Percentiles rank a stretch among this genome's conserved stretches.
These are phyloP conservation scores for Penicillium psychrofluorescens DNA, from an alignment of 495 filamentous ascomycete species.

Conservation along the genomic window DNA sequence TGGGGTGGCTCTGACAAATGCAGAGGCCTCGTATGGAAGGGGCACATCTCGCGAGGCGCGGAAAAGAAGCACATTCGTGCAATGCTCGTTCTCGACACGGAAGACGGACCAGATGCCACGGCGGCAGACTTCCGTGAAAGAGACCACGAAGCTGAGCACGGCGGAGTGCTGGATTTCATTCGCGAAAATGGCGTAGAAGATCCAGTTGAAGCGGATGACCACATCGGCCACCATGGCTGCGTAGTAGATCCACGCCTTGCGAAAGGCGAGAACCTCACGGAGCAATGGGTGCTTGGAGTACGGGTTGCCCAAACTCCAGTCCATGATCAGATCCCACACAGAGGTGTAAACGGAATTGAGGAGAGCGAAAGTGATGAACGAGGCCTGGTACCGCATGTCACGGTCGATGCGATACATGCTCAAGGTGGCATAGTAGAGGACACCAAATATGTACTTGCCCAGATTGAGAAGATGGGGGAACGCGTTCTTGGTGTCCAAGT, in stretches of 20 bases:
- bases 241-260: conserved; percentile 75
- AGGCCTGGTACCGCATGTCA: conserved; percentile 43
- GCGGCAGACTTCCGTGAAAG: conserved; percentile 69
- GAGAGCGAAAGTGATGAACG: conserved; percentile 73
- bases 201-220: conserved; percentile 90
- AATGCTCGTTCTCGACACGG: conserved; percentile 96
- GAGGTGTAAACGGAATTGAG: conserved; percentile 78
- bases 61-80: conserved; percentile 76
- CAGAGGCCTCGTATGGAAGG: conserved; percentile 65
- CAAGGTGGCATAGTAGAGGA: conserved; percentile 67
- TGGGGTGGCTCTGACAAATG: conserved; percentile 8
- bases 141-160: conserved; percentile 65
- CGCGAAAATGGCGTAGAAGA: conserved; percentile 83
- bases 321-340: conserved; percentile 96
- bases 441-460: conserved; percentile 83
- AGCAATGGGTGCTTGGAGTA: conserved; percentile 62
- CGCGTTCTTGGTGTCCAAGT: conserved; percentile 72
- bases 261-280: conserved; percentile 73
- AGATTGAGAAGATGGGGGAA: conserved; percentile 93
- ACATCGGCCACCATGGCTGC: conserved; percentile 75
- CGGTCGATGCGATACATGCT: conserved; percentile 75
- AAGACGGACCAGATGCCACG: conserved; percentile 87
- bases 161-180: conserved; percentile 73
- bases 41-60: conserved; percentile 76
- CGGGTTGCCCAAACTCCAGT: conserved; percentile 81